phyloP scores from a whole-genome alignment of 164 flowering plant species.

The Magnolia sinica region DNA sequence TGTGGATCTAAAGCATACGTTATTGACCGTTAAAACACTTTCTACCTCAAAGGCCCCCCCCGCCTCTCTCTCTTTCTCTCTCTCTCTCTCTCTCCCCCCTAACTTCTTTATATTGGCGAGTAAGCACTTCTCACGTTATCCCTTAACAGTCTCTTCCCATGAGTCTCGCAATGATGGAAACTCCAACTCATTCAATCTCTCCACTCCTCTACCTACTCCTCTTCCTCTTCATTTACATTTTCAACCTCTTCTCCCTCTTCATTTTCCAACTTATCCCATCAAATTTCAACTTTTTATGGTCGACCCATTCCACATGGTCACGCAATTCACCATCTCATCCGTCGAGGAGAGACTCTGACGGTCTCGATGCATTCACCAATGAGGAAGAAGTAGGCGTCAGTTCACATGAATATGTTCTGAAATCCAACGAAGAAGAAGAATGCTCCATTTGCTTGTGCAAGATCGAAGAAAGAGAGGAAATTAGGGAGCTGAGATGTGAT shows the following conservation, averaged over 20 bases:
- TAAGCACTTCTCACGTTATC: background rate
- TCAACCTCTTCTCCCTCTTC: background rate
- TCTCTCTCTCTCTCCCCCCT: background rate
- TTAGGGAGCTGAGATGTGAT: background rate
- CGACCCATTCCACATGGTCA: background rate
- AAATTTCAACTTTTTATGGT: too few species aligned
- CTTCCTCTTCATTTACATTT: background rate
- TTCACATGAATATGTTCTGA: background rate
- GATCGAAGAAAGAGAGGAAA: constrained; percentile 1
- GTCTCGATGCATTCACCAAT: background rate
- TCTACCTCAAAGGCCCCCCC: background rate
- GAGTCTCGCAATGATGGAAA: background rate
- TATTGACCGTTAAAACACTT: too few species aligned
- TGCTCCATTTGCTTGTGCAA: background rate
- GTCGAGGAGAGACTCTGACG: background rate
- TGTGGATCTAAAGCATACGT: too few species aligned
- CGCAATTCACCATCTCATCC: background rate
- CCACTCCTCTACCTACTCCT: too few species aligned
- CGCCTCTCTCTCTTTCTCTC: background rate
- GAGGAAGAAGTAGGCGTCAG: background rate
- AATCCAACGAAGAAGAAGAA: background rate
- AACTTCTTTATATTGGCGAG: background rate
- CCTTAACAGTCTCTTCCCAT: background rate
- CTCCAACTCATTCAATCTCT: background rate
- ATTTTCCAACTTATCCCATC: background rate